Conservation (phyloP, 208 protist species). For the Crithidia acanthocephali region DNA sequence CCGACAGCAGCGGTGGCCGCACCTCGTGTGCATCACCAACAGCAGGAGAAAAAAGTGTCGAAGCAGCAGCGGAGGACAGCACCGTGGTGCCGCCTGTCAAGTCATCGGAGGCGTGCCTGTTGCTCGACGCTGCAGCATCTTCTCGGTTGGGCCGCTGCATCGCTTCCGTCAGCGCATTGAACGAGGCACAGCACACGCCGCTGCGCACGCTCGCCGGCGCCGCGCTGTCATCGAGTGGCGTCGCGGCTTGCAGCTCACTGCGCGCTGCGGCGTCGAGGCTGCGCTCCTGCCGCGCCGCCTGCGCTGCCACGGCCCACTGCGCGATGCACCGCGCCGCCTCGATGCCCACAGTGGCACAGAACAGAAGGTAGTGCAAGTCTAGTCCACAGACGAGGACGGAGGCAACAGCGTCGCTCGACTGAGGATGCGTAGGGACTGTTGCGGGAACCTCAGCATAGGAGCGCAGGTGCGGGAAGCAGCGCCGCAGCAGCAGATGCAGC, state of each 20-base stretch:
- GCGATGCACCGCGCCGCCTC: conserved; percentile 40
- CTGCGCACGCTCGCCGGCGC: background rate
- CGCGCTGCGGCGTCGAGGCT: background rate
- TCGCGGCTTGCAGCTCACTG: conserved; percentile 2
- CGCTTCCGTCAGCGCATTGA: conserved; percentile 7
- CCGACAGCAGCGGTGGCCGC: conserved; percentile 25
- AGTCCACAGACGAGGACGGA: conserved; percentile 24
- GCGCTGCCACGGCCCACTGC: conserved; percentile 33
- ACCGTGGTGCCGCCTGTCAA: too few relatives aligned
- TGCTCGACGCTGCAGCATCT: too few relatives aligned
- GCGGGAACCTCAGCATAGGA: conserved; percentile 16
- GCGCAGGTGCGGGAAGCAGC: conserved; percentile 50
- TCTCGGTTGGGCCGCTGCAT: conserved; percentile 19
- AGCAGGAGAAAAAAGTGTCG: background rate
- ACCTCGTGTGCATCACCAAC: background rate
- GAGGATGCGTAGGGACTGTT: background rate
- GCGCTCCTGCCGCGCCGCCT: conserved; percentile 17
- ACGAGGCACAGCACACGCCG: conserved; percentile 28
- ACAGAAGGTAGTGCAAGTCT: conserved; percentile 46
- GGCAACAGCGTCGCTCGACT: conserved; percentile 14
- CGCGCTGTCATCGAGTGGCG: background rate
- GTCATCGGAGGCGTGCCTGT: too few relatives aligned
- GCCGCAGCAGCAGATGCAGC: conserved; percentile 43
- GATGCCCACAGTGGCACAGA: conserved; percentile 39
- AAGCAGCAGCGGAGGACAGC: too few relatives aligned